phyloP scores from a whole-genome alignment of 768 basidiomycete species.

The Royoungia palumana region DNA sequence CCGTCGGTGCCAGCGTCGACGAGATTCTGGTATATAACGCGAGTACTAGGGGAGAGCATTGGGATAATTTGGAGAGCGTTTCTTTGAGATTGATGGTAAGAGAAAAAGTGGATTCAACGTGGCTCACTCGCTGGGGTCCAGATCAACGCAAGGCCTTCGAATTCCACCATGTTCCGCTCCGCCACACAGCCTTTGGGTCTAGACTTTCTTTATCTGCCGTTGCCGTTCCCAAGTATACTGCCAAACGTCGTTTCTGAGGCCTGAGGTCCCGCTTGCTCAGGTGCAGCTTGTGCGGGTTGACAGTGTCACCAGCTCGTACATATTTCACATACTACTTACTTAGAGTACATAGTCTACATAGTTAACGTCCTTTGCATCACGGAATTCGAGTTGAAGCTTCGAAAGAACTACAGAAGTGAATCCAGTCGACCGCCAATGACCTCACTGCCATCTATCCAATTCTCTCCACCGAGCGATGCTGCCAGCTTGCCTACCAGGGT shows the following conservation, averaged over 20 bases:
- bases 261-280: too few species aligned
- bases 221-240: too few species aligned
- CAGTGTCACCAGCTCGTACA: too few species aligned
- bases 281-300: too few species aligned
- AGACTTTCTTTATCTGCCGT: too few species aligned
- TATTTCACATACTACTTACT: too few species aligned
- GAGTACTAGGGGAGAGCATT: conserved; percentile 11
- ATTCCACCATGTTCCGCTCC: background rate
- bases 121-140: background rate
- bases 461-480: background rate
- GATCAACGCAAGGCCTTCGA: background rate
- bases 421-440: background rate
- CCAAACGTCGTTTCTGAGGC: too few species aligned
- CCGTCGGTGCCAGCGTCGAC: conserved; percentile 24
- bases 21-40: conserved; percentile 27
- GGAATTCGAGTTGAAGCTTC: too few species aligned
- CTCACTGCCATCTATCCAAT: conserved; percentile 18
- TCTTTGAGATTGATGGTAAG: background rate
- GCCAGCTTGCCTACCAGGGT: conserved; percentile 29
- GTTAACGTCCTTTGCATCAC: too few species aligned
- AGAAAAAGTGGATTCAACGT: background rate
- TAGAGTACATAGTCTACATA: too few species aligned
- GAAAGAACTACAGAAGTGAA: too few species aligned
- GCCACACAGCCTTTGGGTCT: background rate
- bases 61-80: background rate